Percentiles rank a stretch among this genome's conserved stretches.
These are phyloP conservation scores for Penicillium malachiteum DNA, from an alignment of 495 filamentous ascomycete species.

Conservation along the genomic window DNA sequence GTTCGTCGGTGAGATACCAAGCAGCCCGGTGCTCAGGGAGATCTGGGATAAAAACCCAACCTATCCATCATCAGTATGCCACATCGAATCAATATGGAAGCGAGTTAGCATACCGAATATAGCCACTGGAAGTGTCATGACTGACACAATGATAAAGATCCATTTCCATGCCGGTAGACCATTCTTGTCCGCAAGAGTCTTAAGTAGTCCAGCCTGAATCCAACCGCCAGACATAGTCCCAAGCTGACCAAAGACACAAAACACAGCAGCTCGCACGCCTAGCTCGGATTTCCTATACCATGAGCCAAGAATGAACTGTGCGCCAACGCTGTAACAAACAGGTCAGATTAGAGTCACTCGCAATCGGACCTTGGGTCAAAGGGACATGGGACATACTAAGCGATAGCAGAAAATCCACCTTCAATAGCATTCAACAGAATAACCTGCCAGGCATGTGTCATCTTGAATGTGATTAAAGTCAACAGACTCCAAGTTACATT, in stretches of 20 bases:
- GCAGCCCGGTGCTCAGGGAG: slow-evolving; percentile 32
- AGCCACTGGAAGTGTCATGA: slow-evolving; percentile 32
- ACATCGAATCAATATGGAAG: neutral
- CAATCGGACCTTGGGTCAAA: neutral
- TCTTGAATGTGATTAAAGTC: slow-evolving; percentile 34
- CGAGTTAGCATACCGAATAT: slow-evolving; percentile 22
- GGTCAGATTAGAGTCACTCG: neutral
- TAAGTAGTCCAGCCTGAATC: slow-evolving; percentile 31
- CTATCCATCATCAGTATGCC: slow-evolving; percentile 6
- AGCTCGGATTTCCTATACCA: slow-evolving; percentile 33
- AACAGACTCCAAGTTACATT: slow-evolving; percentile 35
- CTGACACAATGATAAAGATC: slow-evolving; percentile 35
- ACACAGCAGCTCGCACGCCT: slow-evolving; percentile 28
- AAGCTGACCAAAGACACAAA: slow-evolving; percentile 31
- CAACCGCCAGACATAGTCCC: slow-evolving; percentile 31
- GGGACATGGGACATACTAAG: slow-evolving; percentile 24
- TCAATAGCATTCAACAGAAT: slow-evolving; percentile 37
- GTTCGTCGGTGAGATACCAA: slow-evolving; percentile 33
- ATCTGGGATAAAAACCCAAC: slow-evolving; percentile 38
- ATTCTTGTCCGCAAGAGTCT: slow-evolving; percentile 20
- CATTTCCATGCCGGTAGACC: slow-evolving; percentile 34
- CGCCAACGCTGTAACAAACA: slow-evolving; percentile 20
- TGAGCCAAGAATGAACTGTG: slow-evolving; percentile 30
- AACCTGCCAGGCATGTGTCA: slow-evolving; percentile 35
- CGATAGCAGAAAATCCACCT: slow-evolving; percentile 36